Conservation (phyloP, 2,329 filamentous ascomycete species). For the Fusarium setosum region DNA sequence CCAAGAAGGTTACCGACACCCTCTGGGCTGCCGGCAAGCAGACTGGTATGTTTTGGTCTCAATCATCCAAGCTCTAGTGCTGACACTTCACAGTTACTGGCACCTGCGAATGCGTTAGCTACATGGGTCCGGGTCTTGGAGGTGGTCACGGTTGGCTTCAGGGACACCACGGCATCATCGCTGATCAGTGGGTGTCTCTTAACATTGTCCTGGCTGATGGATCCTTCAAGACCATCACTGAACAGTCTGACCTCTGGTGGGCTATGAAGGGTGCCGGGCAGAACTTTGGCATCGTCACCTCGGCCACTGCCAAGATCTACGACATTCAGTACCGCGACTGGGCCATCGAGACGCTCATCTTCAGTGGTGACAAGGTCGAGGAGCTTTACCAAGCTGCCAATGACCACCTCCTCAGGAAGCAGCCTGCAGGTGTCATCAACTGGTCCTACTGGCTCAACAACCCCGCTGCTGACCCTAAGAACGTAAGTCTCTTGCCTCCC, state of each 20-base stretch:
- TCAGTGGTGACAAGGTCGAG: conserved; percentile 61
- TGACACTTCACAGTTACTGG: conserved; percentile 31
- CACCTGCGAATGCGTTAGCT: conserved; percentile 42
- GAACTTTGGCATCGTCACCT: conserved; percentile 50
- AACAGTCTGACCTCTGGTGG: conserved; percentile 49
- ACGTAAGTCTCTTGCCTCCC: conserved; percentile 41
- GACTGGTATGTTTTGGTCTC: conserved; percentile 49
- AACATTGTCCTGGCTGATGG: conserved; percentile 48
- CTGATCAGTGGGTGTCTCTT: conserved; percentile 48
- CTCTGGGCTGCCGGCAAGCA: conserved; percentile 64
- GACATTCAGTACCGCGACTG: conserved; percentile 39
- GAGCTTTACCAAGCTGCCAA: conserved; percentile 59
- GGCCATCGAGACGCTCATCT: conserved; percentile 53
- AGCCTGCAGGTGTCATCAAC: conserved; percentile 58
- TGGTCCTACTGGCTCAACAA: conserved; percentile 61
- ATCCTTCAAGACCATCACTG: conserved; percentile 34
- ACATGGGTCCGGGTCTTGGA: conserved; percentile 45
- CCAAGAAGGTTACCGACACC: conserved; percentile 57
- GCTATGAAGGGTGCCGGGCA: conserved; percentile 48
- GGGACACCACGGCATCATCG: conserved; percentile 43
- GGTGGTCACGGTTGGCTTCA: conserved; percentile 47
- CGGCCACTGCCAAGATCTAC: conserved; percentile 46
- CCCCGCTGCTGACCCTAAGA: conserved; percentile 53
- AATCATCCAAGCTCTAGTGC: too few relatives aligned
- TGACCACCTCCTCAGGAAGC: conserved; percentile 54